A percentile compares a stretch with the other conserved stretches of the same genome.
Evolutionary conservation across 805 yeast species (phyloP).

Genomic region (Gaillardinia entomophila): DNA sequence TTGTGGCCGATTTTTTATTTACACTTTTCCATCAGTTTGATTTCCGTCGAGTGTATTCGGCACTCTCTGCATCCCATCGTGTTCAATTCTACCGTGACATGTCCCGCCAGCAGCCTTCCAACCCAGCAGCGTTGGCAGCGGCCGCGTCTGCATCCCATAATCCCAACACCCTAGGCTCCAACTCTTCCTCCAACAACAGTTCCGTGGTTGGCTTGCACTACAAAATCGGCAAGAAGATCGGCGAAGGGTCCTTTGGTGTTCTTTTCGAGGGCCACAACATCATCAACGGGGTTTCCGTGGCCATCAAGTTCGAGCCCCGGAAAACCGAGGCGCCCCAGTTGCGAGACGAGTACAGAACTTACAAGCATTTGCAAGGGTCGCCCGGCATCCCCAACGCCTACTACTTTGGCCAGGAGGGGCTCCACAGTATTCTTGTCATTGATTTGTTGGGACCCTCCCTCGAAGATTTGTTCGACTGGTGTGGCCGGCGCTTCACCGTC

Average conservation of each 20-base stretch:
- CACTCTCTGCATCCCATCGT: background rate
- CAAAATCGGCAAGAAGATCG: slow-evolving; percentile 77
- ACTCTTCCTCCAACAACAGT: slow-evolving; percentile 20
- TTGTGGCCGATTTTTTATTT: background rate
- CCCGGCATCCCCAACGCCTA: slow-evolving; percentile 79
- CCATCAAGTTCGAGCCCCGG: slow-evolving; percentile 76
- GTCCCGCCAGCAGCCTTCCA: slow-evolving; percentile 15
- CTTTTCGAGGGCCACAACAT: slow-evolving; percentile 77
- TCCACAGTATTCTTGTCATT: slow-evolving; percentile 70
- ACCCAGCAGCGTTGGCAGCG: slow-evolving; percentile 36
- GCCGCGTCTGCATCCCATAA: slow-evolving; percentile 27
- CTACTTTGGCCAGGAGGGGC: slow-evolving; percentile 81
- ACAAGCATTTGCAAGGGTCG: slow-evolving; percentile 62
- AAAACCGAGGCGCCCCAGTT: slow-evolving; percentile 80
- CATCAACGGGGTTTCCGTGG: slow-evolving; percentile 60
- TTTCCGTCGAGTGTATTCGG: too few relatives aligned
- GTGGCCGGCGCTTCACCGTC: slow-evolving; percentile 67
- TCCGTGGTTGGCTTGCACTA: slow-evolving; percentile 62
- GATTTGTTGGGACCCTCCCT: slow-evolving; percentile 76
- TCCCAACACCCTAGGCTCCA: slow-evolving; percentile 8
- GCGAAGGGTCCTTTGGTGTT: slow-evolving; percentile 84
- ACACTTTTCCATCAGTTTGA: background rate
- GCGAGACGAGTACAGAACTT: slow-evolving; percentile 75
- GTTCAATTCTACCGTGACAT: background rate
- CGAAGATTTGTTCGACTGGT: slow-evolving; percentile 84